Conservation (phyloP, 2,329 filamentous ascomycete species). For the Hypocreales sp. region DNA sequence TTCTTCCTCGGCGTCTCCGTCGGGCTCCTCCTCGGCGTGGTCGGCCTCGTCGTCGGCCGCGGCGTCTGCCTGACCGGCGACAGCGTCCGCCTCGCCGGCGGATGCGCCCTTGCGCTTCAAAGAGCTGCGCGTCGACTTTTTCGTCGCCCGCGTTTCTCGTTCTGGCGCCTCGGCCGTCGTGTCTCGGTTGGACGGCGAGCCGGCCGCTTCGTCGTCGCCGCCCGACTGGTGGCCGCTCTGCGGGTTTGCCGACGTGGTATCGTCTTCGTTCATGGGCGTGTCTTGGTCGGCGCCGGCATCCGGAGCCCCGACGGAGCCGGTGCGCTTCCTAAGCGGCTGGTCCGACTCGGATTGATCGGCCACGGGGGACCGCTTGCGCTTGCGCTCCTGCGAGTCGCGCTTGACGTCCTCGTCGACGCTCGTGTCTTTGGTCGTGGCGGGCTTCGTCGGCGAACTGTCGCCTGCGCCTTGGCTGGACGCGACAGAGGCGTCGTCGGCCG, state of each 20-base stretch:
- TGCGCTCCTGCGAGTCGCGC: constrained; percentile 23
- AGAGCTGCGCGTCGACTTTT: constrained; percentile 25
- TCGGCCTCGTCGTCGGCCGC: constrained; percentile 14
- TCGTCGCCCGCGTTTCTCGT: constrained; percentile 17
- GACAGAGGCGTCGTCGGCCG: constrained; percentile 21
- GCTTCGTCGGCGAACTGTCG: constrained; percentile 21
- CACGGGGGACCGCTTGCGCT: constrained; percentile 33
- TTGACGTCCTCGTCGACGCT: constrained; percentile 14
- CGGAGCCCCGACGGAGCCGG: constrained; percentile 28
- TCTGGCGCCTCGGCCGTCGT: constrained; percentile 13
- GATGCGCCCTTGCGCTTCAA: constrained; percentile 21
- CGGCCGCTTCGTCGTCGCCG: constrained; percentile 31
- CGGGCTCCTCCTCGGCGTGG: constrained; percentile 35
- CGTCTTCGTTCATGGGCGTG: constrained; percentile 17
- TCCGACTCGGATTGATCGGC: constrained; percentile 28
- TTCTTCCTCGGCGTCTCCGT: constrained; percentile 43
- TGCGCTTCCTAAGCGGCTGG: constrained; percentile 37
- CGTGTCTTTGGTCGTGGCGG: constrained; percentile 10
- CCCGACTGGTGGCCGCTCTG: constrained; percentile 24
- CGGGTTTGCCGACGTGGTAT: constrained; percentile 17
- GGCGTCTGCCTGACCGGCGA: constrained; percentile 14
- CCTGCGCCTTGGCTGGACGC: constrained; percentile 21
- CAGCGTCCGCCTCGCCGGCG: constrained; percentile 8
- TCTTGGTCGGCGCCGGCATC: constrained; percentile 20
- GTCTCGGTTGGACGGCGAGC: constrained; percentile 12